A percentile compares a stretch with the other conserved stretches of the same genome.
These are phyloP conservation scores for Aspergillus sp. DNA, from an alignment of 2,329 filamentous ascomycete genomes.

Conservation along the genomic window DNA sequence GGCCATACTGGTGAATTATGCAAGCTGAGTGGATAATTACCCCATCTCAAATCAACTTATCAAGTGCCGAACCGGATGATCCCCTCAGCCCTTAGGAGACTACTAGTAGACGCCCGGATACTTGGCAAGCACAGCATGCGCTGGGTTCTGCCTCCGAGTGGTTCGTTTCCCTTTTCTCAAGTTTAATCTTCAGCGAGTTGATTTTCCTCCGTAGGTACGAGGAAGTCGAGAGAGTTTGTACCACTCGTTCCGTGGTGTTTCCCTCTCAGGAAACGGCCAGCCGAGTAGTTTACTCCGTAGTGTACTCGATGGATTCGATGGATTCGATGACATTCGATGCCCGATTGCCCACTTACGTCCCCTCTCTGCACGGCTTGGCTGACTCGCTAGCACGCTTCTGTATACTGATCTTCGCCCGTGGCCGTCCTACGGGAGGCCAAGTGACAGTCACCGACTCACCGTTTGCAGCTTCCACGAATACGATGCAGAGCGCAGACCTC, in stretches of 20 bases:
- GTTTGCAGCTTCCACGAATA: neutral
- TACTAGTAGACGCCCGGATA: neutral
- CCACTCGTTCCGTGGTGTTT: neutral
- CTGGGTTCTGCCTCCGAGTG: neutral
- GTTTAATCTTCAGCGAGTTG: no score
- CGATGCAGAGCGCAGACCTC: neutral
- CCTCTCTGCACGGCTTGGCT: neutral
- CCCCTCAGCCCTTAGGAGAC: neutral
- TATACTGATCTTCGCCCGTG: neutral
- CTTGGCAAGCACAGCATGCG: neutral
- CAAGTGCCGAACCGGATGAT: neutral
- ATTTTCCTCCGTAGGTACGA: no score
- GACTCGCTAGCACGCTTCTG: neutral
- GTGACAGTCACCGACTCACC: neutral
- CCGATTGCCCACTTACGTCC: neutral
- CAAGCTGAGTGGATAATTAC: neutral
- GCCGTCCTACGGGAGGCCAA: no score
- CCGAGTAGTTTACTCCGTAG: neutral
- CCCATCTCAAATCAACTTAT: neutral
- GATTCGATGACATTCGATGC: no score
- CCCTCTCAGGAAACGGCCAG: no score
- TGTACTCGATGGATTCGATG: no score
- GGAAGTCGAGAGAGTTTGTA: neutral
- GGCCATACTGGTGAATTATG: neutral
- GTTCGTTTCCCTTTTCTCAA: slow-evolving; percentile 4